Evolutionary conservation across 148 eudicot species (phyloP).

Genomic region (Suaeda aralocaspica): DNA sequence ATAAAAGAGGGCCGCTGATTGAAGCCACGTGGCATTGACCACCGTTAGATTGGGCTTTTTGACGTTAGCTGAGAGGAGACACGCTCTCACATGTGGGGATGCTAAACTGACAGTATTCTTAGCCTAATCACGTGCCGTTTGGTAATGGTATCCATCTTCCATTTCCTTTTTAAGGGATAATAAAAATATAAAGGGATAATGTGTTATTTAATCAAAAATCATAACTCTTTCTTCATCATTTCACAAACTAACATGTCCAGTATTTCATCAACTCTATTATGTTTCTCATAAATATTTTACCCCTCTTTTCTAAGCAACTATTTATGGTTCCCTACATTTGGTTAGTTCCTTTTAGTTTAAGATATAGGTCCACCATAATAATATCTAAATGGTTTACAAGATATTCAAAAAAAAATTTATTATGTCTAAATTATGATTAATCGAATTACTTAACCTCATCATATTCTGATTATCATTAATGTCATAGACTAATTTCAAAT

Average conservation of each 20-base stretch:
- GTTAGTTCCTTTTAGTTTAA: slow-evolving; percentile 7
- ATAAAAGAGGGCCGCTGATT: slow-evolving; percentile 1
- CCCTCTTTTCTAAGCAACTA: slow-evolving; percentile 16
- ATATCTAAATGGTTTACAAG: not conserved
- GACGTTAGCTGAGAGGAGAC: too few species aligned
- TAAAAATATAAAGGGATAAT: not conserved
- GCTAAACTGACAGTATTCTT: slow-evolving; percentile 36
- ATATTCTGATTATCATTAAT: too few species aligned
- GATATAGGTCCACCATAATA: not conserved
- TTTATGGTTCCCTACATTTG: not conserved
- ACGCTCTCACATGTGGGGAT: slow-evolving; percentile 41
- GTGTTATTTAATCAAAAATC: not conserved
- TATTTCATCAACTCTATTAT: slow-evolving; percentile 6
- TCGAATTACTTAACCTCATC: too few species aligned
- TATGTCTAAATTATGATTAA: too few species aligned
- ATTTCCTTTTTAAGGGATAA: not conserved
- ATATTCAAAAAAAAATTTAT: too few species aligned
- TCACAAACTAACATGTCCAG: not conserved
- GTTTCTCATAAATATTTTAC: not conserved
- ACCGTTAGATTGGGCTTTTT: slow-evolving; percentile 37
- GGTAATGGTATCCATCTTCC: slow-evolving; percentile 13
- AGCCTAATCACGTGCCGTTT: slow-evolving; percentile 45
- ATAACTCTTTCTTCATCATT: not conserved
- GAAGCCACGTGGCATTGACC: slow-evolving; percentile 49
- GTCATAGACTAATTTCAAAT: too few species aligned